Conservation (phyloP, 495 filamentous ascomycete genomes). For the Xylaria nigripes region DNA sequence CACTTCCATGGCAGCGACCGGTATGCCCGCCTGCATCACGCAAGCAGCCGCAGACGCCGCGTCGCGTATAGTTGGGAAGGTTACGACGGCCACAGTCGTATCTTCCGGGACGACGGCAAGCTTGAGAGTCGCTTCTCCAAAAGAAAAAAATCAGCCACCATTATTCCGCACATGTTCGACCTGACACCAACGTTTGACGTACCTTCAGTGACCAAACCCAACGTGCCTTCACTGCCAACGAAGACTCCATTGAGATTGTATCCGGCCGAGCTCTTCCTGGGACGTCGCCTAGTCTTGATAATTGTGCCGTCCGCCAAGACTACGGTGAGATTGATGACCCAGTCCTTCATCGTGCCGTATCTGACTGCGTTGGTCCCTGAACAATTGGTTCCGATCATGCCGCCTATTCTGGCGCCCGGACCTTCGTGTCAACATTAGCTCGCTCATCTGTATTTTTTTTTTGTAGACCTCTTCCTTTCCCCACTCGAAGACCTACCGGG, state of each 20-base stretch:
- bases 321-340: slow-evolving; percentile 74
- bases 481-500: slow-evolving; percentile 44
- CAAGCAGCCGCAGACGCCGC: slow-evolving; percentile 61
- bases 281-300: slow-evolving; percentile 66
- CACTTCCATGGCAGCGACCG: slow-evolving; percentile 72
- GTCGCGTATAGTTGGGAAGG: slow-evolving; percentile 63
- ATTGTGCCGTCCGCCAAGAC: slow-evolving; percentile 72
- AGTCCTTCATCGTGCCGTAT: slow-evolving; percentile 83
- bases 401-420: slow-evolving; percentile 56
- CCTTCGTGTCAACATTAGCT: slow-evolving; percentile 22
- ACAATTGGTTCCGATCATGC: slow-evolving; percentile 77
- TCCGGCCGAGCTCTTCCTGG: slow-evolving; percentile 70
- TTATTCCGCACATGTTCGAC: too few species aligned
- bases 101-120: slow-evolving; percentile 66
- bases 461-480: slow-evolving; percentile 32
- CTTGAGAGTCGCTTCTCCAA: slow-evolving; percentile 63
- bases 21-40: slow-evolving; percentile 64
- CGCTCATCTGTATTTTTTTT: too few species aligned
- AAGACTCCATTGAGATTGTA: slow-evolving; percentile 74
- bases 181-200: too few species aligned
- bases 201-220: slow-evolving; percentile 67
- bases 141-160: too few species aligned
- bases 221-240: slow-evolving; percentile 69
- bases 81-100: slow-evolving; percentile 65
- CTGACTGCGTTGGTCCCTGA: slow-evolving; percentile 72